Conservation (phyloP, 306 rosid genomes). For the Pachyrhizus erosus region DNA sequence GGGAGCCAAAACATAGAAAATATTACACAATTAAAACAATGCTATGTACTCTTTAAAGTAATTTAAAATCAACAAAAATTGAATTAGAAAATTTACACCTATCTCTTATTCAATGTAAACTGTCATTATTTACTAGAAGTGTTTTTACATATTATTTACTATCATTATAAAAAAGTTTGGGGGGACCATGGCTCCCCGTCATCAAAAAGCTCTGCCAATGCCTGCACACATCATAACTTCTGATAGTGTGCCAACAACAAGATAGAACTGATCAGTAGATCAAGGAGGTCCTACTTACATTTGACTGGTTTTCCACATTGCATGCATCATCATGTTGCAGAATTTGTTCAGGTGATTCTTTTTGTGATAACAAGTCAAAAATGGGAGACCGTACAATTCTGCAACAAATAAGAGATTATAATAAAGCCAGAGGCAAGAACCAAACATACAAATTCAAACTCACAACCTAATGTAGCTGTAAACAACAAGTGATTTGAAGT, state of each 20-base stretch:
- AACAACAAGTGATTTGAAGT: constrained; percentile 17
- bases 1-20: too few relatives aligned
- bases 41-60: too few relatives aligned
- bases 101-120: too few relatives aligned
- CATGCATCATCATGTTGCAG: constrained; percentile 43
- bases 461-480: constrained; percentile 11
- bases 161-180: too few relatives aligned
- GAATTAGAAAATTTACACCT: too few relatives aligned
- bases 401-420: constrained; percentile 42
- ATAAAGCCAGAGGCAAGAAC: constrained; percentile 20
- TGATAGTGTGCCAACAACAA: constrained; percentile 14
- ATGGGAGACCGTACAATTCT: constrained; percentile 77
- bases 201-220: too few relatives aligned
- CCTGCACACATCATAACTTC: constrained; percentile 50
- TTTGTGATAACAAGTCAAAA: constrained; percentile 58
- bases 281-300: constrained; percentile 55
- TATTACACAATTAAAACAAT: too few relatives aligned
- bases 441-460: constrained; percentile 20
- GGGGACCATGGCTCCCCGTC: too few relatives aligned
- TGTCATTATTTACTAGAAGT: too few relatives aligned
- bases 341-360: constrained; percentile 50
- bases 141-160: too few relatives aligned
- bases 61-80: too few relatives aligned
- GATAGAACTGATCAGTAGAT: constrained; percentile 21
- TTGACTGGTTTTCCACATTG: constrained; percentile 52